Conservation (phyloP, 1,284 basidiomycete species). For the Puccinia coronata region DNA sequence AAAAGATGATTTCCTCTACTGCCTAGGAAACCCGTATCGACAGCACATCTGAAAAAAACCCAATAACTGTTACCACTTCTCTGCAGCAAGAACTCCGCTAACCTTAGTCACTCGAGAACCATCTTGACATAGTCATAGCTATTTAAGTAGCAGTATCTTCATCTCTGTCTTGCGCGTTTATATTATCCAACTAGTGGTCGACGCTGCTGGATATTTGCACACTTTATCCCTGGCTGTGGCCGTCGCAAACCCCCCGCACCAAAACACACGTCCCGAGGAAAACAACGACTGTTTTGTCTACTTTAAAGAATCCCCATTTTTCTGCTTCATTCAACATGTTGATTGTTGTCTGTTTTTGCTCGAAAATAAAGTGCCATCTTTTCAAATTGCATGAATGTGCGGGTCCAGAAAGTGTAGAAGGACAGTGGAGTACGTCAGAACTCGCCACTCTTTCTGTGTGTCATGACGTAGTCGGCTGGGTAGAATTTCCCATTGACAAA, state of each 20-base stretch:
- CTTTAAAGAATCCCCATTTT: not conserved
- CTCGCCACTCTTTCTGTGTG: too few relatives aligned
- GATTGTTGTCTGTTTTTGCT: not conserved
- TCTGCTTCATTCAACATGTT: not conserved
- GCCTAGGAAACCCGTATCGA: constrained; percentile 8
- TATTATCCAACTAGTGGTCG: not conserved
- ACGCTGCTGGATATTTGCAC: not conserved
- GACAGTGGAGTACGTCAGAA: too few relatives aligned
- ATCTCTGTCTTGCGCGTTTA: not conserved
- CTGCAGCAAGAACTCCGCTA: not conserved
- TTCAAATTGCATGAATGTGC: too few relatives aligned
- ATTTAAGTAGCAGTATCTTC: not conserved
- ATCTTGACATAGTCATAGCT: not conserved
- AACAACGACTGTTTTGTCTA: not conserved
- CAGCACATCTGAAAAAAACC: not conserved
- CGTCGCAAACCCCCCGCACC: not conserved
- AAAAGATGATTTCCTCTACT: constrained; percentile 11
- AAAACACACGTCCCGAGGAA: not conserved
- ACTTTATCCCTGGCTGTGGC: not conserved
- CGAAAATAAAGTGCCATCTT: not conserved
- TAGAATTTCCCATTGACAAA: too few relatives aligned
- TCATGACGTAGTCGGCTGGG: too few relatives aligned
- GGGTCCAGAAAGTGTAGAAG: too few relatives aligned
- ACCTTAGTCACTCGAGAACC: not conserved
- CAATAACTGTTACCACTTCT: not conserved